Percentiles rank a stretch among this genome's conserved stretches.
Conservation (phyloP, 805 yeast genomes). For the Candida boidinii region DNA sequence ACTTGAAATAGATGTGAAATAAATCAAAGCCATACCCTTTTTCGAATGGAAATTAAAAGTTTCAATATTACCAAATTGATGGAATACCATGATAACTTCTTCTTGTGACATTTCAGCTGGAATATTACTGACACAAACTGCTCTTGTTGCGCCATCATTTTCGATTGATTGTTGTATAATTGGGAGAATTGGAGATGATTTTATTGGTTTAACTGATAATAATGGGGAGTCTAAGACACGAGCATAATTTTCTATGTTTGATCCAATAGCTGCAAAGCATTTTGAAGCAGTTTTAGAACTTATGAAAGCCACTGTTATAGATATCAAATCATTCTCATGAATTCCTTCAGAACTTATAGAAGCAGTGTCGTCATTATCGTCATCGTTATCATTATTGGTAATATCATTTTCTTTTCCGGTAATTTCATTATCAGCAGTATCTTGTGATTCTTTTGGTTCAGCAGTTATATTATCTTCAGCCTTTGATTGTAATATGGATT, state of each 20-base stretch:
- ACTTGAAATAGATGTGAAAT: slow-evolving; percentile 37
- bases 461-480: neutral
- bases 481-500: neutral
- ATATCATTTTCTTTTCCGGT: too few relatives aligned
- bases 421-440: too few relatives aligned
- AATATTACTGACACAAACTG: slow-evolving; percentile 18
- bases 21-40: slow-evolving; percentile 21
- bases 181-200: slow-evolving; percentile 20
- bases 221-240: slow-evolving; percentile 29
- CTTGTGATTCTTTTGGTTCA: neutral
- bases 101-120: slow-evolving; percentile 13
- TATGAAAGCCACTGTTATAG: slow-evolving; percentile 18
- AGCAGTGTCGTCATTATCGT: neutral
- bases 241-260: slow-evolving; percentile 11
- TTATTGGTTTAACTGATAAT: slow-evolving; percentile 25
- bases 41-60: slow-evolving; percentile 19
- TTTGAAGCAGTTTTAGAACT: slow-evolving; percentile 11
- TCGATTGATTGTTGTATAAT: slow-evolving; percentile 19
- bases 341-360: too few relatives aligned
- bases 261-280: slow-evolving; percentile 12
- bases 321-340: too few relatives aligned
- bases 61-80: slow-evolving; percentile 34
- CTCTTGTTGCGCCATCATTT: slow-evolving; percentile 23
- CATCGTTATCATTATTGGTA: too few relatives aligned
- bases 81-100: slow-evolving; percentile 23